A percentile compares a stretch with the other conserved stretches of the same genome.
These are phyloP conservation scores for Bothriochloa decipiens DNA, from an alignment of 176 grass and related monocot species.

Conservation along the genomic window DNA sequence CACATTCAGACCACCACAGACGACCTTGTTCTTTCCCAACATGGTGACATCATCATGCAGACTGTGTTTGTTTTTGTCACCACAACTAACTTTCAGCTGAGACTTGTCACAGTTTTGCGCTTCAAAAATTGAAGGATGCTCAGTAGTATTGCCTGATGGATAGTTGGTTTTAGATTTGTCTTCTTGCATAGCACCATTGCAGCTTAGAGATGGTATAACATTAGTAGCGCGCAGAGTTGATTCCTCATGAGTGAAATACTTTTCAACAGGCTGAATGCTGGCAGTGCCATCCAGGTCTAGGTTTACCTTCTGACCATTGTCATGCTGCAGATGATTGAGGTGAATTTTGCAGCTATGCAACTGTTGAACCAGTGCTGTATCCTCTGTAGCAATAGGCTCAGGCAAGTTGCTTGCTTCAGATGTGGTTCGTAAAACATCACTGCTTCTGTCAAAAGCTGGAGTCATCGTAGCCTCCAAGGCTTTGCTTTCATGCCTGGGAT, in stretches of 20 bases:
- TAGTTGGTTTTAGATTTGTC: no score
- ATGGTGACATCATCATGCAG: constrained; percentile 30
- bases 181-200: constrained; percentile 24
- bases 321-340: constrained; percentile 21
- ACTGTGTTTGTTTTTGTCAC: constrained; percentile 8
- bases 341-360: constrained; percentile 24
- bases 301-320: constrained; percentile 29
- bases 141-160: not conserved
- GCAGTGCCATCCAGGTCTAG: constrained; percentile 25
- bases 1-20: constrained; percentile 24
- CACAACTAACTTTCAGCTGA: constrained; percentile 16
- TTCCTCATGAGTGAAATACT: constrained; percentile 12
- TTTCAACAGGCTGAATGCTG: constrained; percentile 30
- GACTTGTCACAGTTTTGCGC: constrained; percentile 18
- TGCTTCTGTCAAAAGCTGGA: constrained; percentile 26
- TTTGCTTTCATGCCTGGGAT: constrained; percentile 29
- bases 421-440: constrained; percentile 20
- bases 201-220: constrained; percentile 24
- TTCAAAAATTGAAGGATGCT: constrained; percentile 15
- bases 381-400: constrained; percentile 30
- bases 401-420: constrained; percentile 19
- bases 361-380: constrained; percentile 24
- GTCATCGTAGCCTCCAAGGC: constrained; percentile 7
- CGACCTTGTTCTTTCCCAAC: constrained; percentile 36
- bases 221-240: not conserved